Percentiles rank a stretch among this genome's conserved stretches.
These are phyloP conservation scores for Yamadazyma sp. DNA, from an alignment of 1,139 yeast genomes.

Conservation along the genomic window DNA sequence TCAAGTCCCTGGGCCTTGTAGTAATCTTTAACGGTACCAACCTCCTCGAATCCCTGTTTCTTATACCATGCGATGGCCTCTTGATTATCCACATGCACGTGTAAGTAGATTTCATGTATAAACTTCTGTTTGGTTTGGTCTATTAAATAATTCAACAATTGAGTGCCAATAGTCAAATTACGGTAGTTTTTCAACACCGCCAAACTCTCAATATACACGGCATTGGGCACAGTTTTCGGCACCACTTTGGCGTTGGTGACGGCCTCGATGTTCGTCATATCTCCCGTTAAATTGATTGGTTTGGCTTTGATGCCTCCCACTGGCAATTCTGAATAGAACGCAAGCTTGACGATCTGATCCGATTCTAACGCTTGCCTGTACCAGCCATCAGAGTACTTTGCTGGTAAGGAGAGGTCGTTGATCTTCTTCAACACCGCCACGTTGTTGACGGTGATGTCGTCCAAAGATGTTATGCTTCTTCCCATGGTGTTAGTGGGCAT, in stretches of 20 bases:
- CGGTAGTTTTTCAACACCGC: slow-evolving; percentile 66
- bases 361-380: slow-evolving; percentile 38
- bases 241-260: slow-evolving; percentile 21
- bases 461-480: slow-evolving; percentile 48
- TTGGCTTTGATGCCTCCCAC: slow-evolving; percentile 69
- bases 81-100: slow-evolving; percentile 52
- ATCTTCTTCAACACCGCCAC: slow-evolving; percentile 53
- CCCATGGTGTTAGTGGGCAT: slow-evolving; percentile 7
- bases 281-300: slow-evolving; percentile 30
- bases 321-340: slow-evolving; percentile 63
- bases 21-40: slow-evolving; percentile 43
- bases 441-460: slow-evolving; percentile 56
- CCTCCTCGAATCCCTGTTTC: slow-evolving; percentile 49
- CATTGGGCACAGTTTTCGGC: slow-evolving; percentile 43
- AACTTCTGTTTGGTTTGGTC: slow-evolving; percentile 52
- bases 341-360: slow-evolving; percentile 40
- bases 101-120: slow-evolving; percentile 58
- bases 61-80: slow-evolving; percentile 56
- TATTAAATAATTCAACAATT: slow-evolving; percentile 54
- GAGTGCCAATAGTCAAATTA: slow-evolving; percentile 59
- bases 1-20: slow-evolving; percentile 50
- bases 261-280: slow-evolving; percentile 25
- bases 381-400: slow-evolving; percentile 45
- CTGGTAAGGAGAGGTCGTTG: slow-evolving; percentile 43
- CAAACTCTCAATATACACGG: slow-evolving; percentile 63